These are phyloP conservation scores for Elsinoe necatrix DNA, from an alignment of 2,329 filamentous ascomycete species.

Conservation along the genomic window DNA sequence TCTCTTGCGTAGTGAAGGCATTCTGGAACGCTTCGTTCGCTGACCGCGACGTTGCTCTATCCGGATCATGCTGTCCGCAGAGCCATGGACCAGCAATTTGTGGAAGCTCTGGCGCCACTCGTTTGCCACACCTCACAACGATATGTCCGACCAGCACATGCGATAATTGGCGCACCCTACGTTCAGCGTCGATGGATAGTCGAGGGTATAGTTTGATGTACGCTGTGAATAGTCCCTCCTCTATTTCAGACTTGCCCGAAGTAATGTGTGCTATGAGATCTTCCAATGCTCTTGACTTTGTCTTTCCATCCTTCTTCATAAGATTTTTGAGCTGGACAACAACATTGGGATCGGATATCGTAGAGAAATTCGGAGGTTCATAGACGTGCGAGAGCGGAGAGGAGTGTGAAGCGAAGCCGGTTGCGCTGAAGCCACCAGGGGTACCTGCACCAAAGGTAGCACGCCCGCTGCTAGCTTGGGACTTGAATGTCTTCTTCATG, in stretches of 20 bases:
- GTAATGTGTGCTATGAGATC: constrained; percentile 63
- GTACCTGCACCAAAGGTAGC: constrained; percentile 38
- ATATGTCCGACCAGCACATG: constrained; percentile 64
- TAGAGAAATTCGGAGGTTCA: constrained; percentile 72
- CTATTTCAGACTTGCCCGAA: constrained; percentile 52
- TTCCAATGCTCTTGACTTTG: constrained; percentile 82
- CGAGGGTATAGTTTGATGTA: constrained; percentile 82
- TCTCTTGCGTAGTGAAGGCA: constrained; percentile 73
- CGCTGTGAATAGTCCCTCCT: constrained; percentile 75
- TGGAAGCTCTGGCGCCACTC: constrained; percentile 71
- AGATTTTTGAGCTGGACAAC: constrained; percentile 90
- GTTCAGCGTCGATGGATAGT: constrained; percentile 79
- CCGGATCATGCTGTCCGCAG: constrained; percentile 77
- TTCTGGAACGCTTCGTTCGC: constrained; percentile 66
- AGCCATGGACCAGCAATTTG: constrained; percentile 83
- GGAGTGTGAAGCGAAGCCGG: constrained; percentile 32
- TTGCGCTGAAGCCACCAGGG: constrained; percentile 38
- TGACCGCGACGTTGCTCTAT: constrained; percentile 65
- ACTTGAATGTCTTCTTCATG: constrained; percentile 54
- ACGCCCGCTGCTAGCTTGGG: constrained; percentile 55
- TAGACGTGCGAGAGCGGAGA: constrained; percentile 77
- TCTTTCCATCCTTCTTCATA: constrained; percentile 85
- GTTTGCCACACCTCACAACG: constrained; percentile 57
- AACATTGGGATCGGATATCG: constrained; percentile 69
- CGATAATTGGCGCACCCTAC: constrained; percentile 77